A percentile compares a stretch with the other conserved stretches of the same genome.
phyloP scores from a whole-genome alignment of 192 early-diverging fungal genomes.

The Spizellomyces sp. region DNA sequence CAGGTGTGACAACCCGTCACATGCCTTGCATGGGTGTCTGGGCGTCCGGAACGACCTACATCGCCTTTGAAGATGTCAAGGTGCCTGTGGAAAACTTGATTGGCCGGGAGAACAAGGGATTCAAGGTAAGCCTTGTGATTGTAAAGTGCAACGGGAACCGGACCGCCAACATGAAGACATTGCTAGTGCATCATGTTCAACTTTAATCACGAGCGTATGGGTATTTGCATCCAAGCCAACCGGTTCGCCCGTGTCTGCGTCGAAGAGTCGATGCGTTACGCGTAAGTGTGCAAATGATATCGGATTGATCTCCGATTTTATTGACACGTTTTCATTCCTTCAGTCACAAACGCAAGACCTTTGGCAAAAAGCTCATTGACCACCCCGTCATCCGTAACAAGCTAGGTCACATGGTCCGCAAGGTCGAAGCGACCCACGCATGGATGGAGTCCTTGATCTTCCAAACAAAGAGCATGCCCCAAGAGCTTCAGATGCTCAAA shows the following conservation, averaged over 20 bases:
- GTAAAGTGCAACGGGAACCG: neutral
- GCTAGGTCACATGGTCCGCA: conserved; percentile 79
- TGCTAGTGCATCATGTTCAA: conserved; percentile 63
- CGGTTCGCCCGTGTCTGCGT: conserved; percentile 86
- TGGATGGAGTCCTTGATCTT: conserved; percentile 81
- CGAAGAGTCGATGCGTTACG: conserved; percentile 81
- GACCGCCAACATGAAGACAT: conserved; percentile 6
- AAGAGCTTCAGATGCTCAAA: conserved; percentile 68
- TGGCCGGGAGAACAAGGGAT: conserved; percentile 83
- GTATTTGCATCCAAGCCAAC: conserved; percentile 81
- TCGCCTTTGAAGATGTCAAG: conserved; percentile 84
- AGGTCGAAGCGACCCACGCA: conserved; percentile 83
- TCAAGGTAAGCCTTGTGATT: conserved; percentile 52
- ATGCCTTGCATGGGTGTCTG: conserved; percentile 84
- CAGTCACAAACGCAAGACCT: conserved; percentile 77
- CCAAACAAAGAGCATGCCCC: conserved; percentile 69
- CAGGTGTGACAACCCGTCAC: conserved; percentile 73
- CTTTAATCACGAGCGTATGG: conserved; percentile 82
- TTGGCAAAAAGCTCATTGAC: conserved; percentile 83
- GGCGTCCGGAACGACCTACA: conserved; percentile 78
- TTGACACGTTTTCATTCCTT: neutral
- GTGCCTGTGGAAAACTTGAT: conserved; percentile 84
- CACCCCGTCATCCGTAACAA: conserved; percentile 66
- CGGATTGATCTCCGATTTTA: neutral
- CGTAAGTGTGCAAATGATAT: conserved; percentile 30